Conservation (phyloP, 768 basidiomycete species). For the Boletus edulis region DNA sequence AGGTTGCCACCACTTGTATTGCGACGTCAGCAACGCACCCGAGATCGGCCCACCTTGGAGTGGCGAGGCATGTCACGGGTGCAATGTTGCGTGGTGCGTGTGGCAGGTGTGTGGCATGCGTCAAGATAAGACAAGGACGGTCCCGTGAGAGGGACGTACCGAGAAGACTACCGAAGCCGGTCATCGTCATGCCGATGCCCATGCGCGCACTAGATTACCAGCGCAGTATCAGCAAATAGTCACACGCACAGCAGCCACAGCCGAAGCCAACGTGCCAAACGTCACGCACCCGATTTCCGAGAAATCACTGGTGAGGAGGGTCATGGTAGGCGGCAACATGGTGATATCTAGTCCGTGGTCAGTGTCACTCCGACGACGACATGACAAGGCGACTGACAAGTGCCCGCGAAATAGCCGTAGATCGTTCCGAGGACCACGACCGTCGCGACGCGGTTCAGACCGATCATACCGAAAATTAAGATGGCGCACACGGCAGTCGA, state of each 20-base stretch:
- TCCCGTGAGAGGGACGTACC: constrained; percentile 11
- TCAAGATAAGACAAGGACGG: background rate
- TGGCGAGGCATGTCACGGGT: background rate
- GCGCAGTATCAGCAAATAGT: background rate
- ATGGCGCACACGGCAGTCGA: constrained; percentile 31
- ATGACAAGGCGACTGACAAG: constrained; percentile 27
- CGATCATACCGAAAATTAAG: constrained; percentile 45
- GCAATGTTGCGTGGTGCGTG: no score
- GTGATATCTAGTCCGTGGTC: constrained; percentile 31
- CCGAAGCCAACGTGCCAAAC: background rate
- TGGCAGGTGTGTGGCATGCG: no score
- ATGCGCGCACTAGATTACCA: constrained; percentile 22
- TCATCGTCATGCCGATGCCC: constrained; percentile 14
- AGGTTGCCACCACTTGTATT: constrained; percentile 56
- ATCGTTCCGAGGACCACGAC: constrained; percentile 39
- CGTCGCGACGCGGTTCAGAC: constrained; percentile 32
- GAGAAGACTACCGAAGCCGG: constrained; percentile 19
- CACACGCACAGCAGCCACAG: no score
- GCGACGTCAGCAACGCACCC: constrained; percentile 52
- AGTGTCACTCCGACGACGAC: background rate
- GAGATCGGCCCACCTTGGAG: constrained; percentile 49
- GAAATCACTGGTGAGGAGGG: constrained; percentile 41
- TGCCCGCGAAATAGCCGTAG: constrained; percentile 49
- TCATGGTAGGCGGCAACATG: constrained; percentile 41
- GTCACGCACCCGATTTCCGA: constrained; percentile 49